Percentiles rank a stretch among this genome's conserved stretches.
Evolutionary conservation across 768 basidiomycete genomes (phyloP).

Genomic region (Calocera cornea): DNA sequence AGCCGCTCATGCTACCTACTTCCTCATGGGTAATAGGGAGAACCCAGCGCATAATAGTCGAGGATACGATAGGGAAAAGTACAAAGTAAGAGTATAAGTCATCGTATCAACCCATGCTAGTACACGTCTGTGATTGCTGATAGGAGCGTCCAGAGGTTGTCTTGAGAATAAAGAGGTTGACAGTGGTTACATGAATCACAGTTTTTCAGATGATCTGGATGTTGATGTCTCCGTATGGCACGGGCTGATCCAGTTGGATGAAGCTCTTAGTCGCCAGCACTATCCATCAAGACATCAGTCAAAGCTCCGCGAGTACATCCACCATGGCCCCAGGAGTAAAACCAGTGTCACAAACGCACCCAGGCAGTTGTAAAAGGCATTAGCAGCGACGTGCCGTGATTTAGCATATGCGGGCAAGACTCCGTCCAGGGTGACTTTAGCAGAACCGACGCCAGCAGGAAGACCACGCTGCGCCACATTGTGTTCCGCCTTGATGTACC

Average conservation of each 20-base stretch:
- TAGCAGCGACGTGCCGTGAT: conserved; percentile 63
- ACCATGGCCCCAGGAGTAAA: neutral
- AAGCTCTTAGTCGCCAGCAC: conserved; percentile 68
- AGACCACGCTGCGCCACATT: conserved; percentile 53
- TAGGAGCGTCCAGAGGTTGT: no score
- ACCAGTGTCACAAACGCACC: conserved; percentile 32
- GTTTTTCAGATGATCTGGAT: conserved; percentile 28
- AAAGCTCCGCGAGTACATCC: neutral
- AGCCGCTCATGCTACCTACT: no score
- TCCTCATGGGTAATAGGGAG: no score
- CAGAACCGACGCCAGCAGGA: conserved; percentile 30
- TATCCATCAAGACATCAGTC: conserved; percentile 20
- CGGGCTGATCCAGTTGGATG: conserved; percentile 44
- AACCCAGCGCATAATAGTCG: no score
- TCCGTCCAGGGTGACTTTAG: conserved; percentile 42
- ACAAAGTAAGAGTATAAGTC: no score
- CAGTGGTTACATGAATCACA: neutral
- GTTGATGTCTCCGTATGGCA: conserved; percentile 43
- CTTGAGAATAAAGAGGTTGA: neutral
- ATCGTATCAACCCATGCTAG: no score
- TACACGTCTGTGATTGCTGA: no score
- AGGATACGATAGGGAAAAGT: no score
- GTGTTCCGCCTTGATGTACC: conserved; percentile 41
- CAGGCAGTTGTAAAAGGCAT: conserved; percentile 74
- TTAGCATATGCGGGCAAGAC: conserved; percentile 54